Percentiles rank a stretch among this genome's conserved stretches.
Evolutionary conservation across 2,329 filamentous ascomycete species (phyloP).

Genomic region (Neoascochyta sp.): DNA sequence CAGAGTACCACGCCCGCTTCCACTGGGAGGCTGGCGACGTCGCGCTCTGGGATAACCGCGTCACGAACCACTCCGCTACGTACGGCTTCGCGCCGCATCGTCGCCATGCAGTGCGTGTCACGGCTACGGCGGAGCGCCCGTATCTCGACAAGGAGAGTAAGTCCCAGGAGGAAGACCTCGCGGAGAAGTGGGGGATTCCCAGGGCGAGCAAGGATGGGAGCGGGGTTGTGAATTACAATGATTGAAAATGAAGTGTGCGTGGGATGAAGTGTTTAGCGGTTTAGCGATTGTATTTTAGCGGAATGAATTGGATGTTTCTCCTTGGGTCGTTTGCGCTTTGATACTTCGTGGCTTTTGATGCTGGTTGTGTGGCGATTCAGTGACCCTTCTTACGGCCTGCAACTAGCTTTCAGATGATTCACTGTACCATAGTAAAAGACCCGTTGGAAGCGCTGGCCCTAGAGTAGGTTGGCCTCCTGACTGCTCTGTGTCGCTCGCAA

Average conservation of each 20-base stretch:
- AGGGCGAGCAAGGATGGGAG: slow-evolving; percentile 55
- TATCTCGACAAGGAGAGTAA: slow-evolving; percentile 44
- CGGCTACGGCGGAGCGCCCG: slow-evolving; percentile 47
- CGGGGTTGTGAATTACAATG: slow-evolving; percentile 56
- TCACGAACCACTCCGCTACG: slow-evolving; percentile 54
- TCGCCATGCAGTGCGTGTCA: slow-evolving; percentile 53
- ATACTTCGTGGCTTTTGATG: too few species aligned
- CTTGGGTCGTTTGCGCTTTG: too few species aligned
- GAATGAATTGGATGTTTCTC: too few species aligned
- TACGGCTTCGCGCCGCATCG: slow-evolving; percentile 57
- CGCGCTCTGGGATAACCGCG: slow-evolving; percentile 65
- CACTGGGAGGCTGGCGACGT: slow-evolving; percentile 63
- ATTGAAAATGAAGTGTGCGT: slow-evolving; percentile 24
- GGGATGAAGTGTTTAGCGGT: neutral
- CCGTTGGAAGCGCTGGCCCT: too few species aligned
- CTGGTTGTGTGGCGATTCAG: too few species aligned
- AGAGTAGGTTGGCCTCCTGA: too few species aligned
- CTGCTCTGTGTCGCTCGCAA: too few species aligned
- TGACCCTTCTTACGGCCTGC: too few species aligned
- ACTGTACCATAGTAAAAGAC: too few species aligned
- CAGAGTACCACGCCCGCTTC: slow-evolving; percentile 67
- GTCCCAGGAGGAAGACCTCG: slow-evolving; percentile 55
- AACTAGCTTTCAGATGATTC: too few species aligned
- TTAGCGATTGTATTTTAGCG: too few species aligned
- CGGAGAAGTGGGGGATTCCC: slow-evolving; percentile 47